Base-by-base conservation (phyloP, 495 filamentous ascomycete species). In the Xylaria cubensis region DNA sequence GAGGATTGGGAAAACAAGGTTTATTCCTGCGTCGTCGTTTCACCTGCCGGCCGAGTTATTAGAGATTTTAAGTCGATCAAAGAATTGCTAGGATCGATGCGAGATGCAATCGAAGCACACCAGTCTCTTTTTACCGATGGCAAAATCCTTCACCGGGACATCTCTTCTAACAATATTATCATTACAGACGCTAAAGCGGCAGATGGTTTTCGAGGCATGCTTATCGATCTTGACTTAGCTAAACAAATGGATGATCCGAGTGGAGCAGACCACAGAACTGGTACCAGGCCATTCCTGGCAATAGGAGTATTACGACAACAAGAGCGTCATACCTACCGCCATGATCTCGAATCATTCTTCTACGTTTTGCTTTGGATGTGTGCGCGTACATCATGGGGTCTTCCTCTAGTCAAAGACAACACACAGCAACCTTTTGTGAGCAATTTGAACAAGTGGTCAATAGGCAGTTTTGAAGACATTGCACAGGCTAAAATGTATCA, bases 141-240 rank as follows among this genome's bases (percentile, higher is more conserved):
- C 64, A 77, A 79, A 1, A 83, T 84, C 42, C 81, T 84, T 51
- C 75, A 84, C 73, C 73, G 79, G 21, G 80, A 84, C 68, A 80
- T 84, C 32, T 84, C 81, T 0, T 72, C 80, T n/a, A 82, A 82
- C 67, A 83, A 82, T 68, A 77, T 80, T 65, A 79, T 83, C 29
- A 82, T 80, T 17, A 80, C 73, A 19, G 64, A 80, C 10, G 58
- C 61, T 4, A 10, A 42, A 29, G 41, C 26, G 67, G 46, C 65
- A 66, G 41, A 59, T 50, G 56, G 44, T 63, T 70, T 65, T 51
- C 73, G 74, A 72, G 81, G 78, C 32, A 80, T 75, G 73, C 72
- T 82, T 62, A 83, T 81, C 72, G 80, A 82, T 73, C 69, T 83
- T 39, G 81, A 83, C 68, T 63, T 79, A 9, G 76, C 68, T 1